A percentile compares a stretch with the other conserved stretches of the same genome.
Conservation (phyloP, 2,329 filamentous ascomycete genomes). For the Didymella lethalis region DNA sequence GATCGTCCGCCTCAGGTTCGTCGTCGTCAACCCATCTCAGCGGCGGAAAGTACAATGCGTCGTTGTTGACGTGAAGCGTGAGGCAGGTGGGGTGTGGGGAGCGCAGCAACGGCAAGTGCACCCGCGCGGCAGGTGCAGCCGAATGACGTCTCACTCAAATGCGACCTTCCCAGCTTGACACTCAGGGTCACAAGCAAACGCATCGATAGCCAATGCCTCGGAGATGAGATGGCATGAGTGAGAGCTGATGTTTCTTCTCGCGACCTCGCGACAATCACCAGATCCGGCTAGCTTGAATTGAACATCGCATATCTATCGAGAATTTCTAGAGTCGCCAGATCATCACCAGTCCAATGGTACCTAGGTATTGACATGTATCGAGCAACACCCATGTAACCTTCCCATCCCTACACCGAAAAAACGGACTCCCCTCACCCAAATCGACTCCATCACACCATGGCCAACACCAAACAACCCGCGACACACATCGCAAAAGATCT, state of each 20-base stretch:
- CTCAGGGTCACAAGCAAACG: neutral
- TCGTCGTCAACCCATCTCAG: constrained; percentile 20
- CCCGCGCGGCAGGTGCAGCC: constrained; percentile 7
- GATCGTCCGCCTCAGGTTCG: constrained; percentile 1
- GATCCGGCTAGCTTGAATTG: constrained; percentile 20
- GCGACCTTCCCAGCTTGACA: neutral
- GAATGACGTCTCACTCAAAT: constrained; percentile 2
- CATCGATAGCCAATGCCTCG: neutral
- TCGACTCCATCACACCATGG: constrained; percentile 27
- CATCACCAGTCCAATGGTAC: constrained; percentile 2
- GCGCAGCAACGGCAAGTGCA: constrained; percentile 22
- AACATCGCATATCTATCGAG: constrained; percentile 8
- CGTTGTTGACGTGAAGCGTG: constrained; percentile 30
- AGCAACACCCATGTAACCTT: neutral
- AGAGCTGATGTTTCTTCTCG: neutral
- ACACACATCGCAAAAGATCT: constrained; percentile 27
- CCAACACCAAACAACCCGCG: constrained; percentile 31
- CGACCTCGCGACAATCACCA: constrained; percentile 24
- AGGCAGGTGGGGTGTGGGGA: constrained; percentile 38
- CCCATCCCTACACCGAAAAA: too few relatives aligned
- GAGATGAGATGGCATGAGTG: neutral
- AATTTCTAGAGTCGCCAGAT: neutral
- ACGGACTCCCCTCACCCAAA: too few relatives aligned
- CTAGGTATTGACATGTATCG: neutral
- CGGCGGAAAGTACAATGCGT: constrained; percentile 19